These are phyloP conservation scores for Tylopilus felleus DNA, from an alignment of 768 basidiomycete species.

Conservation along the genomic window DNA sequence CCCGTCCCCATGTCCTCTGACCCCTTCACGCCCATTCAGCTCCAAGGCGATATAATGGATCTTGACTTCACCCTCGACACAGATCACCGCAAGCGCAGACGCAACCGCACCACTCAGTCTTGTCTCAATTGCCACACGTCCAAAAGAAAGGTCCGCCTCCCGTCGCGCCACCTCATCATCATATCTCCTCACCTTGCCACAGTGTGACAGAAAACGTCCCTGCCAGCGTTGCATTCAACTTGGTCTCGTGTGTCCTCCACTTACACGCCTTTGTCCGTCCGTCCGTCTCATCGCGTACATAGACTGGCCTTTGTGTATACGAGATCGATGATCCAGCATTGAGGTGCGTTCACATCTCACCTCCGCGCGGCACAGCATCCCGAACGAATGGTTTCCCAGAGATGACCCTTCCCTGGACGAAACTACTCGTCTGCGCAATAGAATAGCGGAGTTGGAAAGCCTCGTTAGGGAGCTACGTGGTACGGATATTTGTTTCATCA, in stretches of 20 bases:
- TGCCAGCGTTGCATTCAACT: conserved; percentile 90
- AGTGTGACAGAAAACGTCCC: conserved; percentile 88
- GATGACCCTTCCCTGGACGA: conserved; percentile 89
- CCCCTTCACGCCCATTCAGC: conserved; percentile 51
- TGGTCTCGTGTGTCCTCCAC: conserved; percentile 57
- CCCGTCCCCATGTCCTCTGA: conserved; percentile 49
- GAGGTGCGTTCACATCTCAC: conserved; percentile 41
- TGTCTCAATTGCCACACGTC: conserved; percentile 89
- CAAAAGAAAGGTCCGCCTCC: conserved; percentile 72
- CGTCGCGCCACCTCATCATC: neutral
- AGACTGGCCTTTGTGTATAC: conserved; percentile 94
- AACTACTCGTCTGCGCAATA: conserved; percentile 75
- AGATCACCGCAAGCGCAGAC: conserved; percentile 77
- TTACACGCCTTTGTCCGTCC: neutral
- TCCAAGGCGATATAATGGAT: conserved; percentile 77
- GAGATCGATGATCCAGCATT: conserved; percentile 88
- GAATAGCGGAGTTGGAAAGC: conserved; percentile 91
- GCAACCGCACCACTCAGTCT: conserved; percentile 90
- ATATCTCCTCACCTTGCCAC: conserved; percentile 10
- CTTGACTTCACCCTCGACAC: conserved; percentile 70
- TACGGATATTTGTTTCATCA: conserved; percentile 30
- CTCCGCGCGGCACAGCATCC: neutral
- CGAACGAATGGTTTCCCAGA: conserved; percentile 36
- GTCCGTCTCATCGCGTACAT: conserved; percentile 3
- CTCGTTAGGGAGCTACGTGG: conserved; percentile 86